A percentile compares a stretch with the other conserved stretches of the same genome.
Conservation (phyloP, 2,329 filamentous ascomycete species). For the Penicillium sp. region DNA sequence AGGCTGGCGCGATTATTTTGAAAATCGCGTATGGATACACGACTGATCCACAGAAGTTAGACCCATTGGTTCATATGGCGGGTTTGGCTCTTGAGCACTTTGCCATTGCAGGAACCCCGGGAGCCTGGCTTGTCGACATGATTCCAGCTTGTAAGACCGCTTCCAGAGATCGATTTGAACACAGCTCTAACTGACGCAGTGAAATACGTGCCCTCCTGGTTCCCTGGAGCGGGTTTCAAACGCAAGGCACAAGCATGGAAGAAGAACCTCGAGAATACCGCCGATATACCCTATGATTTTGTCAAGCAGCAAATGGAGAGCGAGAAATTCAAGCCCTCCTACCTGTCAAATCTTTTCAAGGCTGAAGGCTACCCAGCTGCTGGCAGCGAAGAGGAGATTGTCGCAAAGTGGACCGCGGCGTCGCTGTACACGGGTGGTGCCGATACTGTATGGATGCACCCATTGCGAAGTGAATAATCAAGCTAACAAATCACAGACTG, state of each 20-base stretch:
- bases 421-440: conserved; percentile 46
- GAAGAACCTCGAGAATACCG: conserved; percentile 29
- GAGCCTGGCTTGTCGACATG: conserved; percentile 49
- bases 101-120: conserved; percentile 41
- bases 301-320: conserved; percentile 13
- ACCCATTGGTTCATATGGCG: conserved; percentile 48
- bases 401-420: conserved; percentile 45
- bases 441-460: conserved; percentile 35
- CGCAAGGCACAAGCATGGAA: conserved; percentile 40
- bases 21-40: conserved; percentile 51
- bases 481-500: conserved; percentile 34
- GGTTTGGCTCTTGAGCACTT: conserved; percentile 44
- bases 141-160: conserved; percentile 43
- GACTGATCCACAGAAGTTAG: conserved; percentile 37
- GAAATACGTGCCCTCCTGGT: conserved; percentile 46
- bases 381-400: conserved; percentile 28
- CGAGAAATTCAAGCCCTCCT: conserved; percentile 12
- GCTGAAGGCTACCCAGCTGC: conserved; percentile 31
- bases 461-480: neutral
- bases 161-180: neutral
- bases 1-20: conserved; percentile 44
- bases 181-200: conserved; percentile 18
- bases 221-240: conserved; percentile 50
- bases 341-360: conserved; percentile 19
- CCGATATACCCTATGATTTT: conserved; percentile 42